Evolutionary conservation across 306 rosid species (phyloP), one percentile per base, ranked within the genome.

Genomic region (Cucurbita argyrosperma): DNA sequence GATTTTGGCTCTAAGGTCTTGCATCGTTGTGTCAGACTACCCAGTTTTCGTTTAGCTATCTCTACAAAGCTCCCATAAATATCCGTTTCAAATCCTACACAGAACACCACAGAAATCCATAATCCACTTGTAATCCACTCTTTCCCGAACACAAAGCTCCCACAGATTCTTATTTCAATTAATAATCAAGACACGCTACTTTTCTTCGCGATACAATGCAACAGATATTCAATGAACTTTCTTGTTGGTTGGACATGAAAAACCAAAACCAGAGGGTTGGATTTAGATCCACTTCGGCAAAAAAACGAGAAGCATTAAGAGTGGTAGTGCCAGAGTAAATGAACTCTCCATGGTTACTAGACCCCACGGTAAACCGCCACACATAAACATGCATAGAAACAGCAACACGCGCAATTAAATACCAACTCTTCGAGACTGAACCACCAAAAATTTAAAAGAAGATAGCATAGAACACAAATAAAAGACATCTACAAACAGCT

Each of bases 1-100:
- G 69, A 87, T 70, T 71, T 87, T 89, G 10, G 88, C 89, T 80
- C 71, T 83, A 55, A 94, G 81, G 42, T 90, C 88, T 53, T 81
- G 77, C 96, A 89, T 89, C 80, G 18, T 76, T 19, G 21, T 21
- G 37, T 40, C 58, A 51, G 0, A n/a, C 21, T 9, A 53, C 35
- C 60, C 42, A 8, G 52, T 35, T 42, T 30, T 76, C 63, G 72
- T 62, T 51, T 12, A 64, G 11, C 39, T 51, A 63, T 38, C 53
- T 43, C 19, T 73, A 73, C 40, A 56, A 73, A 50, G 60, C 60
- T 51, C 47, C 74, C 74, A 70, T 70, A 16, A 70, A 70, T 30
- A 51, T 49, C 47, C 10, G 59, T 23, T 70, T 50, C 30, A 38
- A 53, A 53, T 76, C 79, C 77, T 74, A 59, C 52, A 58, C 30